Evolutionary conservation across 345 rosid species (phyloP), one percentile per base, ranked within the genome.

Genomic region (Rubroshorea leprosula): DNA sequence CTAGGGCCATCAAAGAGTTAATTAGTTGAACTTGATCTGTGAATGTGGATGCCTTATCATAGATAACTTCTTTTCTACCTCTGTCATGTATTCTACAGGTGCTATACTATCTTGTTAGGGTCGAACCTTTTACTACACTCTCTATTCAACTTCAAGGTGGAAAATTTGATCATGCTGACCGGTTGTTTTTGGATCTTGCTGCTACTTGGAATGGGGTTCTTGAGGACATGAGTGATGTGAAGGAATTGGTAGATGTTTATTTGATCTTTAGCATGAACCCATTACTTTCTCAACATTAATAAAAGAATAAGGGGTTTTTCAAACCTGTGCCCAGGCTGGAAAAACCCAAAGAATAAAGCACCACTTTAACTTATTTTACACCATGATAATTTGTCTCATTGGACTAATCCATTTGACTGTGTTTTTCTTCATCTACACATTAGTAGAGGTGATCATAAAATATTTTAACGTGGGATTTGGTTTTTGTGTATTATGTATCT

Each of bases 81-180:
- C 20, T 53, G 31, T 71, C 44, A 21, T 65, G 55, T 71, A 10
- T 66, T 70, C 66, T 26, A 51, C 86, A 93, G 99, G 96, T 93
- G 38, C 68, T 93, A 60, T 82, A 93, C 77, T 93, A 90, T 82
- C 96, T 90, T 78, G 83, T 79, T 62, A 79, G 99, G 79, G 82
- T 84, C 58, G 99, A 93, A 61, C 99, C 99, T 16, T 93, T 90
- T 70, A 90, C 96, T 57, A 85, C 99, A 20, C 79, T 93, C 65
- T 87, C 97, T 64, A 84, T 93, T 70, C 95, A 93, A 76, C 80
- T 93, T 64, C 99, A 93, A 93, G 99, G 96, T 73, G 97, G 97
- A 66, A 90, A 90, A 76, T 93, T 90, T 69, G 99, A 93, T 75
- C 99, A 93, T 74, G 97, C 97, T 62, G 97, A 93, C 64, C 75